phyloP scores from a whole-genome alignment of 139 green algal genomes.

The Trebouxia sp. region DNA sequence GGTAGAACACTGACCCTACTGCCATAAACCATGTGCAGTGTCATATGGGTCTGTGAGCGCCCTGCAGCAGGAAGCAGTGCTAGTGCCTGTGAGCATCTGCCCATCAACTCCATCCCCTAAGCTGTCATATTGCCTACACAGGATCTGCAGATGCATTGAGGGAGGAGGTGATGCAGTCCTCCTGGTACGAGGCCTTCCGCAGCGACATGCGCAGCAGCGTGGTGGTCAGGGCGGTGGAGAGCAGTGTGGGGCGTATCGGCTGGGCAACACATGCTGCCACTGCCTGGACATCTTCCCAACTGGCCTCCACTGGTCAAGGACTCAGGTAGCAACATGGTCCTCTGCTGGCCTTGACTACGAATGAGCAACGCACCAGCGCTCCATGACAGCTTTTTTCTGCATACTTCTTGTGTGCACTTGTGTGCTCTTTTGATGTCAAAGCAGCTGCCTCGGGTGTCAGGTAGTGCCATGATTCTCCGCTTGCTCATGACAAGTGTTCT shows the following conservation, averaged over 20 bases:
- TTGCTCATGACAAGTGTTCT: background rate
- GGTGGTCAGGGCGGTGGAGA: conserved; percentile 58
- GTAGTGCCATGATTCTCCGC: background rate
- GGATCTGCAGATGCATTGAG: conserved; percentile 52
- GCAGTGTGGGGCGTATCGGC: conserved; percentile 42
- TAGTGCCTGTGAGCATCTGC: no score
- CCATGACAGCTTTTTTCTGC: background rate
- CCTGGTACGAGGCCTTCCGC: conserved; percentile 55
- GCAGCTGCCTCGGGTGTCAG: background rate
- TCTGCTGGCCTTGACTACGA: background rate
- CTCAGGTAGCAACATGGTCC: conserved; percentile 10
- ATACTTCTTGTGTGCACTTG: no score
- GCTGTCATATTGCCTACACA: no score
- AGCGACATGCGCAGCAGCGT: conserved; percentile 56
- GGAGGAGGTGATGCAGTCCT: conserved; percentile 48
- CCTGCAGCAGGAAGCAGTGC: no score
- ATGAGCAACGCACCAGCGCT: background rate
- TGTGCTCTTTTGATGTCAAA: background rate
- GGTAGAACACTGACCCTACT: no score
- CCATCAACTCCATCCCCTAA: no score
- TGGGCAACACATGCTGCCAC: conserved; percentile 39
- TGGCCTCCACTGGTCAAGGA: conserved; percentile 27
- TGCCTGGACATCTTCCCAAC: conserved; percentile 44
- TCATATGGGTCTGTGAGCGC: no score
- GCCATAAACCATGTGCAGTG: no score